Base-by-base conservation (phyloP, 1,284 basidiomycete species). In the Spongiforma sp. region DNA sequence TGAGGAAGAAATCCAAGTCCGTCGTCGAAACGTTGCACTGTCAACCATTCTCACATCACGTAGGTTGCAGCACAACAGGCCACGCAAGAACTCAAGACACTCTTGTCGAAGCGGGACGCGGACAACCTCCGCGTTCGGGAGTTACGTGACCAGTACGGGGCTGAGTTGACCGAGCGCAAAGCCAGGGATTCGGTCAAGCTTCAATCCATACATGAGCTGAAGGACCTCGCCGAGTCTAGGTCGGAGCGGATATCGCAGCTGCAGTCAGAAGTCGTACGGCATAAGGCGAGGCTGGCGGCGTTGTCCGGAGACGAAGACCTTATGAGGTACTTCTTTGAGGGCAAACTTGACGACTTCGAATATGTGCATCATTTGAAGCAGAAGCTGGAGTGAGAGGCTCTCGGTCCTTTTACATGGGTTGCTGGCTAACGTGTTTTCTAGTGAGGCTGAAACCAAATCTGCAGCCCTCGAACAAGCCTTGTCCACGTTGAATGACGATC, bases 51-150 rank as follows among this genome's bases (percentile, higher is more conserved):
- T 65, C 66, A 71, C 63, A 63, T 69, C 60, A 64, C 64, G 43
- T 65, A 91, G 90, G 75, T 69, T 63, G 77, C 81, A 58, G 79
- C 80, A 34, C 81, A 79, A 15, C 81, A 86, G 70, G 76, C 78
- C 19, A 77, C 84, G 28, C 81, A 85, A 68, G 91, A 93, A 57
- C 77, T 89, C 28, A 87, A 84, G 68, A 70, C 70, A 1, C 77
- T 86, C 68, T 70, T 93, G 36, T 74, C 80, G 12, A 91, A 90
- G 73, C 88, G 90, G 59, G 93, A 96, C 71, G 78, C 81, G 1
- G 95, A 98, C 68, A 85, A 90, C 63, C 81, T 84, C 21, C 88
- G 96, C 54, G 81, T 98, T 37, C 88, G 96, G 32, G 91, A 92
- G 57, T 85, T 91, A 68, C 88, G 95, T 43, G 95, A 98, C 72